A percentile compares a stretch with the other conserved stretches of the same genome.
These are phyloP conservation scores for Cephalotrichum gorgonifer DNA, from an alignment of 2,329 filamentous ascomycete genomes.

Conservation along the genomic window DNA sequence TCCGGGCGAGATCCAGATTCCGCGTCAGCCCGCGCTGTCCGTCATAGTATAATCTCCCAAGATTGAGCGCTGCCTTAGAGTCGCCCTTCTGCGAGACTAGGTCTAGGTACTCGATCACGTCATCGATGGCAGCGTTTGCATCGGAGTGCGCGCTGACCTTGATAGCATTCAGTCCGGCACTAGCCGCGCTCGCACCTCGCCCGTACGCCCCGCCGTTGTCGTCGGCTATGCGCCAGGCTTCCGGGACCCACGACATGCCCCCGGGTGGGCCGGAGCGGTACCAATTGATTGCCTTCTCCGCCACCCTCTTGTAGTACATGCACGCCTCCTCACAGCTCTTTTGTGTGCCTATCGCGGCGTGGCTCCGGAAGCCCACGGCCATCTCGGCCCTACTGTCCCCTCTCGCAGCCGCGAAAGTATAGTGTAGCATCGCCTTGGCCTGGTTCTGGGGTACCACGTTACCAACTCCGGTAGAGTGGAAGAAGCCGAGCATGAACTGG, in stretches of 20 bases:
- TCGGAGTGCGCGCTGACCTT: constrained; percentile 65
- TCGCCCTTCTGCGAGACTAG: constrained; percentile 85
- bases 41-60: constrained; percentile 82
- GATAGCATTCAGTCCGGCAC: constrained; percentile 73
- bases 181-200: constrained; percentile 84
- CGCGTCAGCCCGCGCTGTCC: constrained; percentile 65
- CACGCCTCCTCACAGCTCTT: constrained; percentile 78
- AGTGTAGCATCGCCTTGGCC: constrained; percentile 84
- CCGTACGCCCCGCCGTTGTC: constrained; percentile 89
- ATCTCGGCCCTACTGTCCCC: constrained; percentile 84
- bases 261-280: constrained; percentile 85
- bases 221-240: constrained; percentile 80
- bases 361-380: constrained; percentile 81
- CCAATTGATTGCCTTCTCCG: constrained; percentile 84
- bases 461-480: constrained; percentile 89
- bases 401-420: constrained; percentile 81
- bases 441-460: constrained; percentile 74
- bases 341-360: constrained; percentile 73
- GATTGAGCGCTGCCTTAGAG: constrained; percentile 73
- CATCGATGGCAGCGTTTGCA: constrained; percentile 76
- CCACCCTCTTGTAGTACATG: constrained; percentile 84
- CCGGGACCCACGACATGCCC: constrained; percentile 64
- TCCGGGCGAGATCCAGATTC: constrained; percentile 63
- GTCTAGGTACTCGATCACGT: constrained; percentile 90
- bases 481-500: constrained; percentile 90